These are phyloP conservation scores for Capronia epimyces DNA, from an alignment of 2,329 filamentous ascomycete species.

Conservation along the genomic window DNA sequence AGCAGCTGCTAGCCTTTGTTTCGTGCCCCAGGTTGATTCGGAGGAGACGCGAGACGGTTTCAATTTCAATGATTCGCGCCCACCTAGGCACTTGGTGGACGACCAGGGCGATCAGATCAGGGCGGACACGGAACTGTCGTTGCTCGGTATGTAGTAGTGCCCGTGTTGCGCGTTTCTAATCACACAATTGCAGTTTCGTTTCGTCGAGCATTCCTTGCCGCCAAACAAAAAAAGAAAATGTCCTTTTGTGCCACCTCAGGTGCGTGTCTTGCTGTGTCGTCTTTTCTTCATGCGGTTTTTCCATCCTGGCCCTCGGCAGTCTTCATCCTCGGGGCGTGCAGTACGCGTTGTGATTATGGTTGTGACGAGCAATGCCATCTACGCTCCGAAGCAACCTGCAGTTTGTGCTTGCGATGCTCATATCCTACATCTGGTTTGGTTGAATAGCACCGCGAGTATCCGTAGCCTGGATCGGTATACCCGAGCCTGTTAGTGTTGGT, in stretches of 20 bases:
- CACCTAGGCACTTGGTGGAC: not conserved
- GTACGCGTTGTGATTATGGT: too few species aligned
- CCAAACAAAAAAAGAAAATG: not conserved
- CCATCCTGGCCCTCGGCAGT: not conserved
- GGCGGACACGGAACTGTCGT: not conserved
- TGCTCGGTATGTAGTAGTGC: conserved; percentile 16
- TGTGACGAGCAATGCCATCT: too few species aligned
- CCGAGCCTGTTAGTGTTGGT: too few species aligned
- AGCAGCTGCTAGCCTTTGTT: not conserved
- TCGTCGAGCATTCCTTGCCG: too few species aligned
- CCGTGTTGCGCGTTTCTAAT: conserved; percentile 11
- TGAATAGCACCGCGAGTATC: too few species aligned
- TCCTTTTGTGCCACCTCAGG: conserved; percentile 3
- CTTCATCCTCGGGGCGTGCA: too few species aligned
- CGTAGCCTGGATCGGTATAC: too few species aligned
- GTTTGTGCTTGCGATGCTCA: too few species aligned
- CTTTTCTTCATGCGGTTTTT: not conserved
- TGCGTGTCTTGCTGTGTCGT: conserved; percentile 8
- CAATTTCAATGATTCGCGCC: not conserved
- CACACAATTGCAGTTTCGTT: conserved; percentile 3
- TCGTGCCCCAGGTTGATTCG: conserved; percentile 2
- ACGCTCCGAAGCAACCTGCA: too few species aligned
- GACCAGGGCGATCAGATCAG: not conserved
- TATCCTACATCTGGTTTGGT: too few species aligned
- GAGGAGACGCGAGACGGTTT: not conserved